Percentiles rank a stretch among this genome's conserved stretches.
These are phyloP conservation scores for Arthrobotrys entomopaga DNA, from an alignment of 2,329 filamentous ascomycete genomes.

Conservation along the genomic window DNA sequence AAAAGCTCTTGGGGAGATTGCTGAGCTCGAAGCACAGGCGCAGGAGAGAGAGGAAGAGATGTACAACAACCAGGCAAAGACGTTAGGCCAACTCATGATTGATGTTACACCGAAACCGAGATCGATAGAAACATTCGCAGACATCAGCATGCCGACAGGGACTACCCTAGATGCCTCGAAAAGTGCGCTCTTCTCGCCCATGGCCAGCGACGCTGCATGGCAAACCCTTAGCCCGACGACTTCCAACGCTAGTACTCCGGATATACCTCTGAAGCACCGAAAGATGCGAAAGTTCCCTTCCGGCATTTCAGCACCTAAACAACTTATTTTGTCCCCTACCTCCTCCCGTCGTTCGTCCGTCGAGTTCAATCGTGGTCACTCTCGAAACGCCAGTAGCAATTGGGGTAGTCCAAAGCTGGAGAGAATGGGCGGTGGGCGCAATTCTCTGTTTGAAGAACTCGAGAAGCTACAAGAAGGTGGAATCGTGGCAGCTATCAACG, in stretches of 20 bases:
- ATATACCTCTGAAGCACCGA: constrained; percentile 34
- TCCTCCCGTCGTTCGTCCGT: constrained; percentile 49
- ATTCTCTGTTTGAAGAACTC: constrained; percentile 51
- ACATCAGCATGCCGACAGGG: constrained; percentile 35
- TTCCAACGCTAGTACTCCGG: constrained; percentile 41
- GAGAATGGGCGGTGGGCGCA: constrained; percentile 35
- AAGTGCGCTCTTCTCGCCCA: constrained; percentile 28
- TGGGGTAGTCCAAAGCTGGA: constrained; percentile 46
- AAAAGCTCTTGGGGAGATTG: constrained; percentile 49
- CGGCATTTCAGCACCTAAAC: constrained; percentile 48
- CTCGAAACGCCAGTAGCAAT: constrained; percentile 48
- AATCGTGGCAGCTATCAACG: constrained; percentile 38
- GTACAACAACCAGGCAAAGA: constrained; percentile 39
- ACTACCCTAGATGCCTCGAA: constrained; percentile 9
- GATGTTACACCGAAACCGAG: constrained; percentile 50
- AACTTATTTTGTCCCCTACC: constrained; percentile 47
- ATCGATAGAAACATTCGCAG: constrained; percentile 44
- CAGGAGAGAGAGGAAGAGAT: constrained; percentile 45
- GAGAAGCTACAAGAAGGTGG: constrained; percentile 50
- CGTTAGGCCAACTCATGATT: constrained; percentile 48
- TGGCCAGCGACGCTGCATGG: constrained; percentile 37
- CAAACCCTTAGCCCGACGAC: constrained; percentile 51
- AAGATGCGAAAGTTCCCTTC: constrained; percentile 55
- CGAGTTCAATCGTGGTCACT: constrained; percentile 47
- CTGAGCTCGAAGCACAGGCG: constrained; percentile 40